Conservation (phyloP, 23 red algal species). For the Gracilaria gracilis region DNA sequence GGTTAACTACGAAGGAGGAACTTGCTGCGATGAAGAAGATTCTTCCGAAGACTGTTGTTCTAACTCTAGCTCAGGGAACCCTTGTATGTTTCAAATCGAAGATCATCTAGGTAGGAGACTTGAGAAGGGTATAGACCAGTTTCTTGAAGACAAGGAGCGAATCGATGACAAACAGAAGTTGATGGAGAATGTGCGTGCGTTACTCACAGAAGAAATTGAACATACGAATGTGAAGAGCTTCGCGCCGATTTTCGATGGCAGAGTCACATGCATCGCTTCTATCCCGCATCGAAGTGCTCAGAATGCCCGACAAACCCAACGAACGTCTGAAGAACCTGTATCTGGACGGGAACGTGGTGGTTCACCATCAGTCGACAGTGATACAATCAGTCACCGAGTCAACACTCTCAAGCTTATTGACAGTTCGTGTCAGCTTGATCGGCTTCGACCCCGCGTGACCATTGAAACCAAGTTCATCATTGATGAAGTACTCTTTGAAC, state of each 20-base stretch:
- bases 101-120: neutral
- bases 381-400: neutral
- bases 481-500: neutral
- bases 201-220: neutral
- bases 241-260: neutral
- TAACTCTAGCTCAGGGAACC: neutral
- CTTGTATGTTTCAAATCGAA: slow-evolving; percentile 43
- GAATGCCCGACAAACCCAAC: neutral
- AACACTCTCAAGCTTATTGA: neutral
- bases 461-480: neutral
- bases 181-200: neutral
- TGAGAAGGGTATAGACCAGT: slow-evolving; percentile 5
- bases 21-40: slow-evolving; percentile 45
- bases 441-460: neutral
- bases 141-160: slow-evolving; percentile 20
- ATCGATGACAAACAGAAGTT: slow-evolving; percentile 1
- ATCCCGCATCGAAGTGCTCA: neutral
- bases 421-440: neutral
- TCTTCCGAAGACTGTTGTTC: neutral
- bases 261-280: neutral
- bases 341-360: neutral
- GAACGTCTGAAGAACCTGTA: neutral
- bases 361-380: neutral
- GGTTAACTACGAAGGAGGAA: slow-evolving; percentile 11
- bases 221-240: neutral